phyloP scores from a whole-genome alignment of 129 eudicot species.

The Lonicera japonica region DNA sequence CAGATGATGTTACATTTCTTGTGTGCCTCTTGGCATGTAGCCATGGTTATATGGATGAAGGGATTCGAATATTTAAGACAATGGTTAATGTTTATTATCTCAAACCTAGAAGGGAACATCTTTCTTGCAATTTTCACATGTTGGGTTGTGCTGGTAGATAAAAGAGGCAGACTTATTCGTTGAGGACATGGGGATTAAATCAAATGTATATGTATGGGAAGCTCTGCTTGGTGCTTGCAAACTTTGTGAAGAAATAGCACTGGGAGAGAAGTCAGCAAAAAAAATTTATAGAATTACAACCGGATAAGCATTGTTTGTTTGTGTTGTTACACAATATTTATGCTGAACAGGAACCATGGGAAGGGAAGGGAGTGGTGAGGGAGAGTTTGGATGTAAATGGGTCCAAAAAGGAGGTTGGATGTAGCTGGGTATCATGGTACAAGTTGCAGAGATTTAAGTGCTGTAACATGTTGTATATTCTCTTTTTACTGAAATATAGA shows the following conservation, averaged over 20 bases:
- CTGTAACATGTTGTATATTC: background rate
- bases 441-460: background rate
- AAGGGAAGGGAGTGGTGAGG: slow-evolving; percentile 10
- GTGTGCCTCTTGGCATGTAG: slow-evolving; percentile 23
- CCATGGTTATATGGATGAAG: slow-evolving; percentile 20
- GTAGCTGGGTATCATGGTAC: slow-evolving; percentile 13
- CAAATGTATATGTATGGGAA: slow-evolving; percentile 15
- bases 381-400: slow-evolving; percentile 3
- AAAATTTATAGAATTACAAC: slow-evolving; percentile 17
- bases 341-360: slow-evolving; percentile 20
- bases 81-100: slow-evolving; percentile 18
- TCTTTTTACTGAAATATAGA: no score
- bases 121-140: slow-evolving; percentile 19
- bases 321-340: slow-evolving; percentile 21
- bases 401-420: slow-evolving; percentile 11
- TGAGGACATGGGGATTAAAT: slow-evolving; percentile 13
- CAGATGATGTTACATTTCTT: slow-evolving; percentile 19
- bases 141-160: slow-evolving; percentile 24
- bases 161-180: slow-evolving; percentile 16
- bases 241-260: slow-evolving; percentile 12
- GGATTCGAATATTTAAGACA: slow-evolving; percentile 2
- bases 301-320: slow-evolving; percentile 10
- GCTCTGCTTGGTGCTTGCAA: slow-evolving; percentile 25
- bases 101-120: slow-evolving; percentile 18
- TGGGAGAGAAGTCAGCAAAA: slow-evolving; percentile 20